phyloP scores from a whole-genome alignment of 2,329 filamentous ascomycete genomes.

The Escovopsis sp. region DNA sequence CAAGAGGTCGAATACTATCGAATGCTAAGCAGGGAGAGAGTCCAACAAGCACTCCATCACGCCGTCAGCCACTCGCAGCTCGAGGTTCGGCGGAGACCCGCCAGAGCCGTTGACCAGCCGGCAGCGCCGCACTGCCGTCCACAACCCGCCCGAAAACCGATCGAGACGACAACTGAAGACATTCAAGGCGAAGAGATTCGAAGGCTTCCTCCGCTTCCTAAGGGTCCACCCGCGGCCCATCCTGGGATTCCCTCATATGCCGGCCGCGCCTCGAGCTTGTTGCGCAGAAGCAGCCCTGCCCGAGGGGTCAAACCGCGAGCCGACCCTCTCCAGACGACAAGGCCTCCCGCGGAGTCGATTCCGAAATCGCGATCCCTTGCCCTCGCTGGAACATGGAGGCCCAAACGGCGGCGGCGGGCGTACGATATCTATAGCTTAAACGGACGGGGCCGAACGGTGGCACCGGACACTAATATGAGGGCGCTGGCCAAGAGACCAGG shows the following conservation, averaged over 20 bases:
- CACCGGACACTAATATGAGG: not conserved
- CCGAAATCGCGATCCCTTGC: not conserved
- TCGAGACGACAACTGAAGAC: not conserved
- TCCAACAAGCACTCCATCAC: not conserved
- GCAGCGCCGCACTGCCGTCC: slow-evolving; percentile 9
- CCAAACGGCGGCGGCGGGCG: slow-evolving; percentile 2
- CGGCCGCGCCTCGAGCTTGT: not conserved
- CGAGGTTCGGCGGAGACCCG: slow-evolving; percentile 1
- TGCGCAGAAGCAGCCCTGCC: no score
- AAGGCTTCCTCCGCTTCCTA: no score
- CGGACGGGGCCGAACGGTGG: not conserved
- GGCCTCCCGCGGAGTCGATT: not conserved
- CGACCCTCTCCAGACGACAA: not conserved
- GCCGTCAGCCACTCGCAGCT: not conserved
- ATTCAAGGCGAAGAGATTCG: no score
- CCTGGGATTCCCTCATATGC: not conserved
- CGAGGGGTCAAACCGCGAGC: not conserved
- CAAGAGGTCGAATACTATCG: slow-evolving; percentile 3
- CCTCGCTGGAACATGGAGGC: not conserved
- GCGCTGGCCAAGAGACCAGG: not conserved
- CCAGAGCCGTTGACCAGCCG: not conserved
- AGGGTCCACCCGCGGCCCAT: not conserved
- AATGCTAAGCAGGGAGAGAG: not conserved
- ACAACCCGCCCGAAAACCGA: not conserved
- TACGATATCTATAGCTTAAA: not conserved